Conservation (phyloP, 1,284 basidiomycete genomes). For the Violaceomyces palustris region DNA sequence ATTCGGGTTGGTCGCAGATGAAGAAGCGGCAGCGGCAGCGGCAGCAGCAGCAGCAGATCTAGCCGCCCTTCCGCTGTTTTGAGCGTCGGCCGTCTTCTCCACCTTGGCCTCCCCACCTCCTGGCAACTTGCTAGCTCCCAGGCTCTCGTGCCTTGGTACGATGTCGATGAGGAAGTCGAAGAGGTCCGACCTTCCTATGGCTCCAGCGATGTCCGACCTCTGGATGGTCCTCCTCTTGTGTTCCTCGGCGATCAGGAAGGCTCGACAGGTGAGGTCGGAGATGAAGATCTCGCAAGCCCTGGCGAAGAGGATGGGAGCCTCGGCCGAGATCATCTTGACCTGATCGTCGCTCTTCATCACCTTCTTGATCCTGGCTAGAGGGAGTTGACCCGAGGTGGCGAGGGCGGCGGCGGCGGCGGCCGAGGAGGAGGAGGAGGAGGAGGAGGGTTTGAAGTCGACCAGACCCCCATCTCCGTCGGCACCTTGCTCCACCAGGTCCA, state of each 20-base stretch:
- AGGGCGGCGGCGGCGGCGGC: too few species aligned
- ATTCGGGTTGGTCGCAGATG: too few species aligned
- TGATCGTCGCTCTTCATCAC: constrained; percentile 52
- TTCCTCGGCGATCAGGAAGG: constrained; percentile 49
- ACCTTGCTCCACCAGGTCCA: constrained; percentile 44
- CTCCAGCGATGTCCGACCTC: constrained; percentile 46
- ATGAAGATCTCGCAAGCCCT: constrained; percentile 53
- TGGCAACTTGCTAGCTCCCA: constrained; percentile 24
- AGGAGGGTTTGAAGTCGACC: constrained; percentile 36
- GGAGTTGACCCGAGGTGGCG: constrained; percentile 42
- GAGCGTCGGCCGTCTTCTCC: constrained; percentile 28
- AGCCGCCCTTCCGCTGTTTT: constrained; percentile 8
- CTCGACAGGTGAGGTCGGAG: constrained; percentile 50
- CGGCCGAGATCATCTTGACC: constrained; percentile 53
- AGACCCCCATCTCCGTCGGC: constrained; percentile 38
- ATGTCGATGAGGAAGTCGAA: constrained; percentile 53
- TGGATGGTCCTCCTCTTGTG: constrained; percentile 49
- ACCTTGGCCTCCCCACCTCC: constrained; percentile 24
- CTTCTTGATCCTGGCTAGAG: constrained; percentile 51
- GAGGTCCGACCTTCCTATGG: constrained; percentile 46
- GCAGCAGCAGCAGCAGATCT: constrained; percentile 3
- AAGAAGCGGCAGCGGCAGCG: too few species aligned
- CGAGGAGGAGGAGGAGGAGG: constrained; percentile 2
- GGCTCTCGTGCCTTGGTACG: constrained; percentile 43
- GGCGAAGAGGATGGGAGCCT: constrained; percentile 51